These are phyloP conservation scores for Aspergillus bombycis DNA, from an alignment of 2,329 filamentous ascomycete species.

Conservation along the genomic window DNA sequence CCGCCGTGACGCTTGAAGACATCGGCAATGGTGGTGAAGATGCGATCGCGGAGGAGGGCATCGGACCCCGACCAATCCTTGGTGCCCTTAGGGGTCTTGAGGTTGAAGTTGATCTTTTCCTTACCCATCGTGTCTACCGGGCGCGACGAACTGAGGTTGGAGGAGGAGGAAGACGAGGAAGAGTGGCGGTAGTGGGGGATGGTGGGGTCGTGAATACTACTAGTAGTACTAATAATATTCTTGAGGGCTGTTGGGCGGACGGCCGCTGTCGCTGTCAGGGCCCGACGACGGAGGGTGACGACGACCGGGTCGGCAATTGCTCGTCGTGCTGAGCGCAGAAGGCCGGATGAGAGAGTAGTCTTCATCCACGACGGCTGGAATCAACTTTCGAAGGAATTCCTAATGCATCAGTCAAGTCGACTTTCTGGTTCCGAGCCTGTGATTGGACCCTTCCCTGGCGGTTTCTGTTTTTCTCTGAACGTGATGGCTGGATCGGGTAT, in stretches of 20 bases:
- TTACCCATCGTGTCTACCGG: constrained; percentile 3
- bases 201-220: constrained; percentile 3
- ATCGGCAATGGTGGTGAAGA: constrained; percentile 73
- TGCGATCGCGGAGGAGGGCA: constrained; percentile 78
- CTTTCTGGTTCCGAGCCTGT: not conserved
- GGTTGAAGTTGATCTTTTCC: constrained; percentile 55
- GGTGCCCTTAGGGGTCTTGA: constrained; percentile 90
- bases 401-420: not conserved
- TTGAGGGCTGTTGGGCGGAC: not conserved
- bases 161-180: constrained; percentile 5
- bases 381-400: not conserved
- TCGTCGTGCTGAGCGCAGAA: constrained; percentile 2
- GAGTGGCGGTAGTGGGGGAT: constrained; percentile 7
- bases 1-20: constrained; percentile 85
- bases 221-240: constrained; percentile 3
- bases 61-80: constrained; percentile 82
- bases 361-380: not conserved
- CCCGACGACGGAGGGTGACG: not conserved
- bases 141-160: not conserved
- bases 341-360: not conserved
- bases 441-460: not conserved
- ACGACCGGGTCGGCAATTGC: not conserved
- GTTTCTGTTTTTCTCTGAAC: not conserved
- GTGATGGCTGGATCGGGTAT: not conserved
- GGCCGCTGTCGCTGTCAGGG: constrained; percentile 2